Evolutionary conservation across 2,329 filamentous ascomycete genomes (phyloP).

Genomic region (Phialophora macrospora): DNA sequence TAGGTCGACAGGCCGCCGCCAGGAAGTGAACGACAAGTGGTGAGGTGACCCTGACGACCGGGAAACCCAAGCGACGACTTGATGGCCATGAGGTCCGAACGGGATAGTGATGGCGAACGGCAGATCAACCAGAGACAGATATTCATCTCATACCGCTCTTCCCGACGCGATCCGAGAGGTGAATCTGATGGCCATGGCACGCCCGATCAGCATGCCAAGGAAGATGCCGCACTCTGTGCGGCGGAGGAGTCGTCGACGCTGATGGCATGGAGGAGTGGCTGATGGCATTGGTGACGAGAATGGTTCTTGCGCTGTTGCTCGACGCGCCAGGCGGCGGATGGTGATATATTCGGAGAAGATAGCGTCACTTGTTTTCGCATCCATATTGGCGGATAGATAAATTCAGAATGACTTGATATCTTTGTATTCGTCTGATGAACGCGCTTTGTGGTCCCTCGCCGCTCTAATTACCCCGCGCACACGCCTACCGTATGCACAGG

Average conservation of each 20-base stretch:
- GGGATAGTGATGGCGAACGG: conserved; percentile 80
- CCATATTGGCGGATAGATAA: not conserved
- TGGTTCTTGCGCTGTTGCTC: not conserved
- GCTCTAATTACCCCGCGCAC: too few species aligned
- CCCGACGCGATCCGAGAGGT: conserved; percentile 60
- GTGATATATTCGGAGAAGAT: not conserved
- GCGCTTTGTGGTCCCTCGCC: too few species aligned
- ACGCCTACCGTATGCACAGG: too few species aligned
- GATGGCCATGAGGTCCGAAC: conserved; percentile 78
- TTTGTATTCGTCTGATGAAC: too few species aligned
- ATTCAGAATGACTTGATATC: not conserved
- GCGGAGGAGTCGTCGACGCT: conserved; percentile 65
- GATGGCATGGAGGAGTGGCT: conserved; percentile 52
- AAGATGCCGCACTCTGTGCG: conserved; percentile 81
- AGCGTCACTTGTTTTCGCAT: conserved; percentile 20
- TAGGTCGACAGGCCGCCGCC: conserved; percentile 75
- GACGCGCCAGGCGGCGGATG: too few species aligned
- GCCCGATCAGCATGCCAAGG: conserved; percentile 79
- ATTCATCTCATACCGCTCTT: conserved; percentile 69
- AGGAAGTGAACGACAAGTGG: conserved; percentile 78
- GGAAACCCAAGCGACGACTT: conserved; percentile 80
- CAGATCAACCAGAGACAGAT: conserved; percentile 79
- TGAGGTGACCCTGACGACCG: conserved; percentile 78
- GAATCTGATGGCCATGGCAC: conserved; percentile 77
- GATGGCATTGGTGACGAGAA: conserved; percentile 74